These are phyloP conservation scores for Pseudognaphalium luteoalbum DNA, from an alignment of 129 eudicot genomes.

Conservation along the genomic window DNA sequence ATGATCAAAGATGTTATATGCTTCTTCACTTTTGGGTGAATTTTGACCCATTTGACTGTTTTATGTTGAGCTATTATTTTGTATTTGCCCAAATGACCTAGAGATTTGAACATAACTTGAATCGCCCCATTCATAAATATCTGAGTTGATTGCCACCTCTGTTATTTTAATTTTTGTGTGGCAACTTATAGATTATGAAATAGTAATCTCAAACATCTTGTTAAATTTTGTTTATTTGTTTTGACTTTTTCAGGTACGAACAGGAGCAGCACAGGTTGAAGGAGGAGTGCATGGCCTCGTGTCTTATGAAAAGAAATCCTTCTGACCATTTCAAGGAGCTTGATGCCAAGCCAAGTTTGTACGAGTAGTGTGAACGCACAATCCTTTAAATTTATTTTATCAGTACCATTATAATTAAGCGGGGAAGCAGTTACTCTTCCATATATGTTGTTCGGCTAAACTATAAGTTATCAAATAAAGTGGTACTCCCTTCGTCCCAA, in stretches of 20 bases:
- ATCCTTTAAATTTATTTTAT: too few relatives aligned
- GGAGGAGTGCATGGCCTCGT: conserved; percentile 82
- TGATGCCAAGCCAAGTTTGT: background rate
- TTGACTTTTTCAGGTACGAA: conserved; percentile 47
- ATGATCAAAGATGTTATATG: background rate
- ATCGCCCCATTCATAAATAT: background rate
- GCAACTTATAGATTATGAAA: background rate
- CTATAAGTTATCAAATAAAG: too few relatives aligned
- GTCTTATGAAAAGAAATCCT: conserved; percentile 76
- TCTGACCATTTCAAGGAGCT: conserved; percentile 28
- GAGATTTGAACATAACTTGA: background rate
- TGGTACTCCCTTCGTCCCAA: too few relatives aligned
- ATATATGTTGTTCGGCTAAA: too few relatives aligned
- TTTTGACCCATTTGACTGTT: background rate
- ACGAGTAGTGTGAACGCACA: background rate
- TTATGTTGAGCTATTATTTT: background rate
- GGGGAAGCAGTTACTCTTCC: background rate
- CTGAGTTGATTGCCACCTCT: background rate
- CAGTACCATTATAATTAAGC: background rate
- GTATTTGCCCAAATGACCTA: background rate
- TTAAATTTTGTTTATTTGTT: background rate
- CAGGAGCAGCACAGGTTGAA: conserved; percentile 84
- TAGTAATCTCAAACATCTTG: background rate
- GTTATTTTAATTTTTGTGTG: background rate
- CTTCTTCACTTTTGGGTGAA: background rate